Evolutionary conservation across 768 basidiomycete genomes (phyloP).

Genomic region (Phlebiopsis gigantea): DNA sequence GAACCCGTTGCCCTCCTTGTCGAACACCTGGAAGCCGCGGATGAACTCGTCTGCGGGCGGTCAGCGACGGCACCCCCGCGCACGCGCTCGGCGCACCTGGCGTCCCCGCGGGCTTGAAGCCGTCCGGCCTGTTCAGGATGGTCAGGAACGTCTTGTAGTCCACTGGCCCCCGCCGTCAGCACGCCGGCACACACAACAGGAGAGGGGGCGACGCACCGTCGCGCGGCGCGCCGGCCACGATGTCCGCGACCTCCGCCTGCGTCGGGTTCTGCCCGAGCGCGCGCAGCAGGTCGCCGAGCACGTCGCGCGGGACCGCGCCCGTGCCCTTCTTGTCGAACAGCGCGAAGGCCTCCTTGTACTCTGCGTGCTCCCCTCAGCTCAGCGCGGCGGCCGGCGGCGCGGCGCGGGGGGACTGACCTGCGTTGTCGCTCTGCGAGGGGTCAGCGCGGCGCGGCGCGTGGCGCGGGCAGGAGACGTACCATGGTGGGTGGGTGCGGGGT

Average conservation of each 20-base stretch:
- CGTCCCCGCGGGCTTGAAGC: conserved; percentile 95
- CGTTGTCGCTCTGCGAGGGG: conserved; percentile 43
- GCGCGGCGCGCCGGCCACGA: conserved; percentile 64
- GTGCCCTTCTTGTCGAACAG: conserved; percentile 97
- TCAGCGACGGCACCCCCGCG: neutral
- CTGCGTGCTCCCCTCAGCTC: conserved; percentile 33
- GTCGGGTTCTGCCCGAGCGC: conserved; percentile 99
- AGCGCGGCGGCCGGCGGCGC: neutral
- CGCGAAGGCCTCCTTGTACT: conserved; percentile 96
- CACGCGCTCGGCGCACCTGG: conserved; percentile 52
- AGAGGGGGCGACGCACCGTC: conserved; percentile 52
- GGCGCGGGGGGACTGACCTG: conserved; percentile 29
- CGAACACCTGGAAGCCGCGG: conserved; percentile 98
- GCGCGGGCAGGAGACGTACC: neutral
- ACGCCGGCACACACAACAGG: neutral
- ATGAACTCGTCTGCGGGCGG: conserved; percentile 85
- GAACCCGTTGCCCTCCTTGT: conserved; percentile 91
- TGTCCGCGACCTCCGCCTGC: conserved; percentile 90
- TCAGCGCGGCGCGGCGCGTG: neutral
- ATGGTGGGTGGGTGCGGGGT: neutral
- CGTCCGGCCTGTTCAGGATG: conserved; percentile 92
- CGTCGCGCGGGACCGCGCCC: conserved; percentile 82
- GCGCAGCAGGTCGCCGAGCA: conserved; percentile 87
- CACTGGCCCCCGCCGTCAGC: conserved; percentile 40
- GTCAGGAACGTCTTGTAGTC: conserved; percentile 89